These are phyloP conservation scores for Penicillium malachiteum DNA, from an alignment of 495 filamentous ascomycete species.

Conservation along the genomic window DNA sequence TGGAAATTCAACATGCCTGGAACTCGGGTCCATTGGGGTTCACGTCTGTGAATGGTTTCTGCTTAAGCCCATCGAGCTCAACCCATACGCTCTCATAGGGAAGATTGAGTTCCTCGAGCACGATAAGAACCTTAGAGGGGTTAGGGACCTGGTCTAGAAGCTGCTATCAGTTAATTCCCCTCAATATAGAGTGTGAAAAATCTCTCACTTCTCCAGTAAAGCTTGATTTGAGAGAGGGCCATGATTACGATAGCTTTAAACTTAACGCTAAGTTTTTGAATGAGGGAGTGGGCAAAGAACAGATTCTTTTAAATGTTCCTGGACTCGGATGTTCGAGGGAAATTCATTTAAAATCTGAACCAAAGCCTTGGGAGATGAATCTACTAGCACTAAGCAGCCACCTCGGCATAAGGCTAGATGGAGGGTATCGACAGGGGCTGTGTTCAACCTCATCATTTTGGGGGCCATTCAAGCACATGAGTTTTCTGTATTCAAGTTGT, in stretches of 20 bases:
- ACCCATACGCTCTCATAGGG: conserved; percentile 44
- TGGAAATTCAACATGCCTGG: conserved; percentile 7
- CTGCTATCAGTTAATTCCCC: neutral
- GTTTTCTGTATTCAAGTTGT: too few relatives aligned
- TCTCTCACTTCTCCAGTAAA: neutral
- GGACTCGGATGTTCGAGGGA: too few relatives aligned
- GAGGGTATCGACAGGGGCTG: too few relatives aligned
- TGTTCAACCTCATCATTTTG: too few relatives aligned
- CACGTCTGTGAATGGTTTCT: conserved; percentile 42
- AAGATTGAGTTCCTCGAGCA: conserved; percentile 57
- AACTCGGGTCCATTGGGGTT: conserved; percentile 68
- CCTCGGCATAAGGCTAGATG: too few relatives aligned
- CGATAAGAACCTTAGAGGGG: conserved; percentile 55
- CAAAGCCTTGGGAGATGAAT: too few relatives aligned
- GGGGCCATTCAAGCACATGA: too few relatives aligned
- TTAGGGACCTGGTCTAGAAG: conserved; percentile 36
- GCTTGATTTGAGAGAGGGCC: neutral
- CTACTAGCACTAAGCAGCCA: too few relatives aligned
- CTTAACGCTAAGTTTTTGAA: neutral
- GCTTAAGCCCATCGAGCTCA: conserved; percentile 50
- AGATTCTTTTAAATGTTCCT: too few relatives aligned
- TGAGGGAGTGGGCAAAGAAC: neutral
- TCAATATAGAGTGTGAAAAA: neutral
- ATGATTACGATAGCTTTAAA: neutral
- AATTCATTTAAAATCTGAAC: too few relatives aligned